phyloP scores from a whole-genome alignment of 1,284 basidiomycete species.

The Leccinum pachyderme region DNA sequence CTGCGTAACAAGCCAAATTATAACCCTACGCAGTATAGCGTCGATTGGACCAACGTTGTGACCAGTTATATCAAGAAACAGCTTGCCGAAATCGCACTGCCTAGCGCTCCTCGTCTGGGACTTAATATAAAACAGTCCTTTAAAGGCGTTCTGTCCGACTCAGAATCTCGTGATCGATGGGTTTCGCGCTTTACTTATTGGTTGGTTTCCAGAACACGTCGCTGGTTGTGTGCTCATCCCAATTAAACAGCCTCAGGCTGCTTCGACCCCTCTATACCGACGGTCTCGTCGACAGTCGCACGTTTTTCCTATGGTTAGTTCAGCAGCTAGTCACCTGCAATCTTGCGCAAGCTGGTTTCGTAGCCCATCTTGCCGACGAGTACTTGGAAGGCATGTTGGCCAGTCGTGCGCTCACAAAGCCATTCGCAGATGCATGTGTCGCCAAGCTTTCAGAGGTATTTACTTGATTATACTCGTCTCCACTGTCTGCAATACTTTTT shows the following conservation, averaged over 20 bases:
- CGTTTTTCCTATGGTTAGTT: conserved; percentile 83
- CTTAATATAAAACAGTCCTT: conserved; percentile 79
- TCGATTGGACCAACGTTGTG: conserved; percentile 87
- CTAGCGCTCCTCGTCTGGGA: conserved; percentile 70
- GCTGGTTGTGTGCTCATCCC: conserved; percentile 7
- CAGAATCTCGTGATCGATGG: conserved; percentile 73
- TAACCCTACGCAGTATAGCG: conserved; percentile 80
- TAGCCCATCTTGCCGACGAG: conserved; percentile 76
- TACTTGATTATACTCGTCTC: neutral
- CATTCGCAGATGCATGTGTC: conserved; percentile 67
- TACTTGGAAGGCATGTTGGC: conserved; percentile 73
- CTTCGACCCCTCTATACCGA: conserved; percentile 79
- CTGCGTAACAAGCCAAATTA: conserved; percentile 70
- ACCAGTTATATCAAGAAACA: conserved; percentile 91
- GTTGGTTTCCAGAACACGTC: conserved; percentile 38
- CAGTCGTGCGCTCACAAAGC: conserved; percentile 61
- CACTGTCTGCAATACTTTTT: conserved; percentile 1
- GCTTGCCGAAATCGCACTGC: conserved; percentile 79
- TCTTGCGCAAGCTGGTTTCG: conserved; percentile 82
- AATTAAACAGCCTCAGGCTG: conserved; percentile 58
- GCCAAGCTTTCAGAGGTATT: conserved; percentile 68
- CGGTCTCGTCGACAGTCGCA: conserved; percentile 78
- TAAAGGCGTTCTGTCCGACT: conserved; percentile 71
- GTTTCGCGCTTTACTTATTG: conserved; percentile 79
- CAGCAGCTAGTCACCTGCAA: conserved; percentile 76